Percentiles rank a stretch among this genome's conserved stretches.
Conservation (phyloP, 208 protist genomes). For the Wallacemonas sp. region DNA sequence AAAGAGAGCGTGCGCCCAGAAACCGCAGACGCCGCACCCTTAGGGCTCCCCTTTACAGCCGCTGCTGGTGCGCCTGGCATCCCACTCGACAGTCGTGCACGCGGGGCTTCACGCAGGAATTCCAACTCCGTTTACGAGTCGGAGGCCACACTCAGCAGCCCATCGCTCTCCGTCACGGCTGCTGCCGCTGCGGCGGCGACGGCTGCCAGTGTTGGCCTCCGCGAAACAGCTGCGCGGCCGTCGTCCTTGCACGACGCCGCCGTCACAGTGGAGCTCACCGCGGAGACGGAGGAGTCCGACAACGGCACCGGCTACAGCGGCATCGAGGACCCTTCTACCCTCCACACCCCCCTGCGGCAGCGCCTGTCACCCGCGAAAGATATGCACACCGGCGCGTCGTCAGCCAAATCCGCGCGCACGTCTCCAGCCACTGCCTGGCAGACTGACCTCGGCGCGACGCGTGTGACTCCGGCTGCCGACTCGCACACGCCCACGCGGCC, state of each 20-base stretch:
- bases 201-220: no score
- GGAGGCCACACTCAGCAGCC: slow-evolving; percentile 5
- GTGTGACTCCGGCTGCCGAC: background rate
- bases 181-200: background rate
- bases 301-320: background rate
- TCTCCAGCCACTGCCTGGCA: background rate
- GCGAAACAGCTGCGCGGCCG: no score
- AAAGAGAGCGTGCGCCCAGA: no score
- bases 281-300: background rate
- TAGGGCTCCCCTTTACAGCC: no score
- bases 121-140: slow-evolving; percentile 7
- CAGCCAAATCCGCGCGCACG: no score
- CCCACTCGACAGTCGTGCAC: no score
- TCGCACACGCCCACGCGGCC: slow-evolving; percentile 10
- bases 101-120: no score
- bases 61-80: no score
- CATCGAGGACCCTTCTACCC: background rate
- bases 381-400: background rate
- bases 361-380: slow-evolving; percentile 10
- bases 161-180: background rate
- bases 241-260: background rate
- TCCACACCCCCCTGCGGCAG: slow-evolving; percentile 6
- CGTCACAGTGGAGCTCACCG: slow-evolving; percentile 4
- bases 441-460: background rate
- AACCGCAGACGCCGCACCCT: no score